Evolutionary conservation across 2,329 filamentous ascomycete species (phyloP).

Genomic region (Pseudocercospora musae): DNA sequence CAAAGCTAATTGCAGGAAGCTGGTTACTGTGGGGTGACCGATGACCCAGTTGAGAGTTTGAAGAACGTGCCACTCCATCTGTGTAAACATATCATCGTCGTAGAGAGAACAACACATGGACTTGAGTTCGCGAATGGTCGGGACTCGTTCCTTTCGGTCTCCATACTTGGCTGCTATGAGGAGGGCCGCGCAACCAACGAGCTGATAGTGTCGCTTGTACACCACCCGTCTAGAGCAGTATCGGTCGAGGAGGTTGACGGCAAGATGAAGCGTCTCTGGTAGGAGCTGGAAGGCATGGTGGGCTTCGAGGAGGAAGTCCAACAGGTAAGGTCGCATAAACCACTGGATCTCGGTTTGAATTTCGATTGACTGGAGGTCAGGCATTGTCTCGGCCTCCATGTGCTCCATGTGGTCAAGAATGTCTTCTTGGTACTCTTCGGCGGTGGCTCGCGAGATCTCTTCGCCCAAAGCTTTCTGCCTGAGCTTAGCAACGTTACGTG

Average conservation of each 20-base stretch:
- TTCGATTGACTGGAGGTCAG: conserved; percentile 96
- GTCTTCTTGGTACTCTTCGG: conserved; percentile 90
- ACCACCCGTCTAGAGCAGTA: conserved; percentile 98
- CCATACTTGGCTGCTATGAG: conserved; percentile 98
- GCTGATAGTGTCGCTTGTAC: conserved; percentile 98
- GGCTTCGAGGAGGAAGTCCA: conserved; percentile 97
- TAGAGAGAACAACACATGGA: conserved; percentile 99
- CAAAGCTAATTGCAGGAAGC: conserved; percentile 84
- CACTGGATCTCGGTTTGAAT: conserved; percentile 99
- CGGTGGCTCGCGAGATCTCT: conserved; percentile 79
- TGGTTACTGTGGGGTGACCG: conserved; percentile 92
- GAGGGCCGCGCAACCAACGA: conserved; percentile 92
- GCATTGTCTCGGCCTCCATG: conserved; percentile 93
- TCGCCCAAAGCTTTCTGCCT: conserved; percentile 84
- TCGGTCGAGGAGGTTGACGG: conserved; percentile 91
- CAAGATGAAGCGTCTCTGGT: conserved; percentile 91
- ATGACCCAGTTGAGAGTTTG: conserved; percentile 96
- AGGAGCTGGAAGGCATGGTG: conserved; percentile 92
- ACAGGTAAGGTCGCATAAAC: conserved; percentile 98
- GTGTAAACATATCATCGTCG: conserved; percentile 98
- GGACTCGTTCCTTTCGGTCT: conserved; percentile 98
- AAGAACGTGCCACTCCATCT: conserved; percentile 99
- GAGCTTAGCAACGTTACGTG: conserved; percentile 74
- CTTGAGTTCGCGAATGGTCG: conserved; percentile 93
- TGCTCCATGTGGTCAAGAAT: conserved; percentile 89